phyloP scores from a whole-genome alignment of 2,329 filamentous ascomycete species.

The Ramichloridium luteum region DNA sequence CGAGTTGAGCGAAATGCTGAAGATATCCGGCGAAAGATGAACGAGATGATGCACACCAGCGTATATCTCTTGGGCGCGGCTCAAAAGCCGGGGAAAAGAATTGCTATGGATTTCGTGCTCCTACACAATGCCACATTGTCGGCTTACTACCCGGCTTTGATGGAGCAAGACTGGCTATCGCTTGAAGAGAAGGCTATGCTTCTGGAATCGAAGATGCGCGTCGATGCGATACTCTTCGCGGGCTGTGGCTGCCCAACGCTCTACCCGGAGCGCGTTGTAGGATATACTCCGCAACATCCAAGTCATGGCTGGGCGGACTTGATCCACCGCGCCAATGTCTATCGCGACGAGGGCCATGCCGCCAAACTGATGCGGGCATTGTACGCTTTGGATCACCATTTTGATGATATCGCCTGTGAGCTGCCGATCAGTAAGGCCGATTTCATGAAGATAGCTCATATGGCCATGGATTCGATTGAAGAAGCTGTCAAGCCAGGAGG shows the following conservation, averaged over 20 bases:
- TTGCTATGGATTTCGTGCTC: slow-evolving; percentile 3
- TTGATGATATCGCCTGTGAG: slow-evolving; percentile 1
- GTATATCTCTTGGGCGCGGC: slow-evolving; percentile 5
- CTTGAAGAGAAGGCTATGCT: slow-evolving; percentile 3
- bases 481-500: slow-evolving; percentile 3
- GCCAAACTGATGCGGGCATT: slow-evolving; percentile 2
- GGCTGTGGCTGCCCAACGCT: slow-evolving; percentile 1
- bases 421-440: slow-evolving; percentile 2
- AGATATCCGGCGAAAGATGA: slow-evolving; percentile 3
- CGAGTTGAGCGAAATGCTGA: slow-evolving; percentile 3
- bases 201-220: slow-evolving; percentile 2
- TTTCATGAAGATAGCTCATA: slow-evolving; percentile 2
- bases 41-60: slow-evolving; percentile 4
- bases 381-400: slow-evolving; percentile 2
- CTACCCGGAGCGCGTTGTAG: slow-evolving; percentile 2
- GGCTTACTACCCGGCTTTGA: slow-evolving; percentile 3
- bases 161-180: slow-evolving; percentile 4
- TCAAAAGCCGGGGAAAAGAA: slow-evolving; percentile 2
- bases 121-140: slow-evolving; percentile 3
- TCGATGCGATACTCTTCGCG: slow-evolving; percentile 3
- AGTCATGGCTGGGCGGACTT: slow-evolving; percentile 2
- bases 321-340: slow-evolving; percentile 2
- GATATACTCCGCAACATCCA: not conserved
- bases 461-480: slow-evolving; percentile 4
- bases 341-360: slow-evolving; percentile 4